Conservation (phyloP, 78 protist species). For the Anaeramoeba ignava region DNA sequence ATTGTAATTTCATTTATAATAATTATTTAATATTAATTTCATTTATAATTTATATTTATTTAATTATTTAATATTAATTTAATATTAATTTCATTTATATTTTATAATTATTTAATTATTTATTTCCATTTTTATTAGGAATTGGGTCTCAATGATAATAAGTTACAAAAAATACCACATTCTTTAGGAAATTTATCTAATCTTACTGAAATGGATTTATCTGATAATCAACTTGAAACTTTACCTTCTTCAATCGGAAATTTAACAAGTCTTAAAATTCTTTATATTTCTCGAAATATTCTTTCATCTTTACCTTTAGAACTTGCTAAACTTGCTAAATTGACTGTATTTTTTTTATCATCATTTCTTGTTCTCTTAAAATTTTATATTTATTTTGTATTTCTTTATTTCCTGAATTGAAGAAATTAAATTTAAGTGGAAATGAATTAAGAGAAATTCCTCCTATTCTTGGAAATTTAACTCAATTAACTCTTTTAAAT, state of each 20-base stretch:
- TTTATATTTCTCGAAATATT: not conserved
- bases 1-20: not conserved
- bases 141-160: not conserved
- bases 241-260: not conserved
- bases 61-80: too few relatives aligned
- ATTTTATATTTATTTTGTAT: not conserved
- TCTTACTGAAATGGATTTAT: not conserved
- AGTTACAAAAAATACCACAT: not conserved
- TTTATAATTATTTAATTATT: not conserved
- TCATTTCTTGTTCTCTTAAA: not conserved
- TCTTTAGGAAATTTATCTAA: not conserved
- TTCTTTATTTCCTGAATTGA: not conserved
- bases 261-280: not conserved
- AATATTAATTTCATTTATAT: too few relatives aligned
- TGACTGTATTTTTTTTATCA: not conserved
- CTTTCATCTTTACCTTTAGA: not conserved
- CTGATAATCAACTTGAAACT: not conserved
- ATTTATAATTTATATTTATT: too few relatives aligned
- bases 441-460: not conserved
- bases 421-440: slow-evolving; percentile 3
- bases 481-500: not conserved
- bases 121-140: not conserved
- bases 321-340: not conserved
- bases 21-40: too few relatives aligned
- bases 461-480: not conserved